These are phyloP conservation scores for Tricholoma flavovirens DNA, from an alignment of 768 basidiomycete species.

Conservation along the genomic window DNA sequence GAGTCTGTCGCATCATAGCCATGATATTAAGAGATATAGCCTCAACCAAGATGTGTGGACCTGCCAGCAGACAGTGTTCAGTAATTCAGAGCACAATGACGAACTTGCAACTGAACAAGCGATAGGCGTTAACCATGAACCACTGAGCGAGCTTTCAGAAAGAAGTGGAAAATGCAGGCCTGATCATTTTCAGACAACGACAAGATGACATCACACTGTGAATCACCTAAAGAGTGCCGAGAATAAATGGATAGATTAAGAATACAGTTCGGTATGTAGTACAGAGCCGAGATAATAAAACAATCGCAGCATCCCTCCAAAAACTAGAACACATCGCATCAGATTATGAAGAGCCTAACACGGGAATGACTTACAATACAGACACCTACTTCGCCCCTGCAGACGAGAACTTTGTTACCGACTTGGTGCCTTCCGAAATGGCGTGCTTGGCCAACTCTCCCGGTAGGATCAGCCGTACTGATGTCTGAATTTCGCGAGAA, in stretches of 20 bases:
- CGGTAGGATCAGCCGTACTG: constrained; percentile 94
- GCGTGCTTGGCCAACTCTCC: constrained; percentile 94
- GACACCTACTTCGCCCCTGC: constrained; percentile 55
- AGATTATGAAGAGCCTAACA: neutral
- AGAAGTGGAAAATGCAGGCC: too few species aligned
- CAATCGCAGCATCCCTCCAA: constrained; percentile 3
- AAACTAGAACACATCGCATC: neutral
- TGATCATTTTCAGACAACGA: too few species aligned
- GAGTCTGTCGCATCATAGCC: too few species aligned
- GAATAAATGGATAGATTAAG: constrained; percentile 14
- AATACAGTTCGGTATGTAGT: constrained; percentile 29
- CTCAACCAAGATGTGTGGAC: too few species aligned
- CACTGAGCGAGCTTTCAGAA: too few species aligned
- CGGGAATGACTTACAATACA: constrained; percentile 5
- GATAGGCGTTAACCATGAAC: too few species aligned
- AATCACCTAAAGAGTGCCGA: too few species aligned
- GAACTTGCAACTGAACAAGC: too few species aligned
- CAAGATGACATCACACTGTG: too few species aligned
- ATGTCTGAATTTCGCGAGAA: constrained; percentile 96
- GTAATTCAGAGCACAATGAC: too few species aligned
- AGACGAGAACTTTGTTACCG: constrained; percentile 84
- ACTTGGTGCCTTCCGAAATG: constrained; percentile 92
- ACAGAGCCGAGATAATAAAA: constrained; percentile 22
- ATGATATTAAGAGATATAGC: too few species aligned
- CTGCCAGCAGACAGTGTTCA: too few species aligned